Conservation (phyloP, 202 grass and related monocot species). For the Carex arenaria region DNA sequence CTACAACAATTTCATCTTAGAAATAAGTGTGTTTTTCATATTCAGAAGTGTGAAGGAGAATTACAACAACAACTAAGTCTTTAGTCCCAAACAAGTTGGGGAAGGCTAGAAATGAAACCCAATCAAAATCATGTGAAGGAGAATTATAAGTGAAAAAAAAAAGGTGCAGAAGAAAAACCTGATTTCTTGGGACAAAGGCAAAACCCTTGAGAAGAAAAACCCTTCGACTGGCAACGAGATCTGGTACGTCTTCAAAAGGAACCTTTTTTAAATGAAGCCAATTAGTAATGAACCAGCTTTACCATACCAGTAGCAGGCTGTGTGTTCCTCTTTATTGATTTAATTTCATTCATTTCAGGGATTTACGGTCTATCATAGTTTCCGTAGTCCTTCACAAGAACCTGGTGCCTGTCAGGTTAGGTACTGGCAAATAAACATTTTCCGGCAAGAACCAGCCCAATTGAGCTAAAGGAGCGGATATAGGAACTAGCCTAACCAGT, state of each 20-base stretch:
- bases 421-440: neutral
- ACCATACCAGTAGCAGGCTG: neutral
- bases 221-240: slow-evolving; percentile 62
- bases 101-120: too few relatives aligned
- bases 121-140: neutral
- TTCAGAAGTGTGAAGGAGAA: neutral
- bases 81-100: too few relatives aligned
- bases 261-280: slow-evolving; percentile 41
- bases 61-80: neutral
- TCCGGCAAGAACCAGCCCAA: neutral
- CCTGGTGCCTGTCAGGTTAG: neutral
- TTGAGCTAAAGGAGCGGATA: neutral
- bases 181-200: slow-evolving; percentile 95
- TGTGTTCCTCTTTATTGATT: neutral
- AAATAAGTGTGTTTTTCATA: slow-evolving; percentile 15
- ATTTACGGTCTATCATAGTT: neutral
- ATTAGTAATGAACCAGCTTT: neutral
- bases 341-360: slow-evolving; percentile 1
- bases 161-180: slow-evolving; percentile 37
- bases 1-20: neutral
- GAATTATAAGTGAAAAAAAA: neutral
- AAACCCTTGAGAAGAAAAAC: slow-evolving; percentile 88
- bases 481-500: neutral
- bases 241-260: slow-evolving; percentile 96
- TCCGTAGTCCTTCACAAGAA: neutral